Conservation (phyloP, 2,329 filamentous ascomycete genomes). For the Venturia aucupariae region DNA sequence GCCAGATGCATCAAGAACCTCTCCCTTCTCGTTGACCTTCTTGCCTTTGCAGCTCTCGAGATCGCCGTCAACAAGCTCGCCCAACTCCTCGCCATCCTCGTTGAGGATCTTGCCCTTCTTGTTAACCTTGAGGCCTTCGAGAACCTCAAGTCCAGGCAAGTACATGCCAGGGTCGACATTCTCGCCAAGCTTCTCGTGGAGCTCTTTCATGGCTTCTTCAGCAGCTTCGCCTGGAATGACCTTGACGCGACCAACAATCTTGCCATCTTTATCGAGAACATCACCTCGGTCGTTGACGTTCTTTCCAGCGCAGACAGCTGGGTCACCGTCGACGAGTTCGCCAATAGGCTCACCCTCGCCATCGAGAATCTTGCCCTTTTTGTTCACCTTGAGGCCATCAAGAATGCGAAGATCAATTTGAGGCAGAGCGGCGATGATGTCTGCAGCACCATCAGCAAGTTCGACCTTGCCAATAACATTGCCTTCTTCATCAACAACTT, state of each 20-base stretch:
- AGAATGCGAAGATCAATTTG: slow-evolving; percentile 39
- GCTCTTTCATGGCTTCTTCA: slow-evolving; percentile 40
- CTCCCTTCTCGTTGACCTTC: slow-evolving; percentile 55
- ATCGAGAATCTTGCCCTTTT: slow-evolving; percentile 46
- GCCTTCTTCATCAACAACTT: slow-evolving; percentile 42
- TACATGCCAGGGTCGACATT: slow-evolving; percentile 21
- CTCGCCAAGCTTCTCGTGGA: slow-evolving; percentile 34
- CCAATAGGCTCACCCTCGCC: slow-evolving; percentile 43
- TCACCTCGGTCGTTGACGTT: slow-evolving; percentile 43
- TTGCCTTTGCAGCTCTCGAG: slow-evolving; percentile 54
- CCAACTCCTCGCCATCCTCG: slow-evolving; percentile 45
- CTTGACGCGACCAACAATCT: slow-evolving; percentile 40
- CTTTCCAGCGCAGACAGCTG: slow-evolving; percentile 36
- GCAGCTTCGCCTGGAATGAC: slow-evolving; percentile 41
- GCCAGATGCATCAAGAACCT: slow-evolving; percentile 55
- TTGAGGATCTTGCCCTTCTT: slow-evolving; percentile 47
- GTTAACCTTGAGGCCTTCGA: slow-evolving; percentile 48
- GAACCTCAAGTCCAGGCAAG: slow-evolving; percentile 36
- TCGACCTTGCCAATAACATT: slow-evolving; percentile 43
- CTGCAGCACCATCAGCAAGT: slow-evolving; percentile 39
- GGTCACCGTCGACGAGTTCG: slow-evolving; percentile 39
- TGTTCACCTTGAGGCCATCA: slow-evolving; percentile 47
- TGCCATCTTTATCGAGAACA: slow-evolving; percentile 41
- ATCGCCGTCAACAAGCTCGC: slow-evolving; percentile 47
- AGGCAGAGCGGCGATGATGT: slow-evolving; percentile 36